These are phyloP conservation scores for Spathaspora jeffriesii DNA, from an alignment of 1,139 yeast genomes.

Conservation along the genomic window DNA sequence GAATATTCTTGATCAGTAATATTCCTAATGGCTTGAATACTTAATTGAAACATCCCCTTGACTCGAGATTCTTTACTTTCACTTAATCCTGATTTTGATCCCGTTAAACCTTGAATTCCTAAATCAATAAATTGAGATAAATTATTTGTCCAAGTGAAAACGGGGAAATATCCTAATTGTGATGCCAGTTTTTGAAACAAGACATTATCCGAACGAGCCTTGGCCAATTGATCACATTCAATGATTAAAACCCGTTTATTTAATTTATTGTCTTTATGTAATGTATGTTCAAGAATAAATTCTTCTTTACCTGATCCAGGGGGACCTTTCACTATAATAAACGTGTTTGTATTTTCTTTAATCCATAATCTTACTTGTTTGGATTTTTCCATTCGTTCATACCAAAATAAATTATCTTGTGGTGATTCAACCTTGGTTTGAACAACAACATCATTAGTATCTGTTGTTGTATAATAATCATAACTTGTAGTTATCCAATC, in stretches of 20 bases:
- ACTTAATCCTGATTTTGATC: conserved; percentile 90
- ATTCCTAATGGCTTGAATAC: conserved; percentile 70
- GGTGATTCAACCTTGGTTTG: not conserved
- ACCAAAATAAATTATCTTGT: conserved; percentile 55
- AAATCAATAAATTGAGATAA: conserved; percentile 80
- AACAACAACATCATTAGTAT: not conserved
- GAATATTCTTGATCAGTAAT: conserved; percentile 54
- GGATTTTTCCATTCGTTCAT: conserved; percentile 67
- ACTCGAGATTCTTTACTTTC: conserved; percentile 85
- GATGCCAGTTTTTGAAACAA: conserved; percentile 69
- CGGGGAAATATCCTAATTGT: conserved; percentile 89
- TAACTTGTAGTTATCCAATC: conserved; percentile 30
- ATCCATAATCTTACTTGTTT: conserved; percentile 77
- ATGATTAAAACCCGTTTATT: conserved; percentile 63
- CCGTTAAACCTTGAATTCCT: conserved; percentile 87
- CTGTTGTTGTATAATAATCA: conserved; percentile 16
- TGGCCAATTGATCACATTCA: conserved; percentile 77
- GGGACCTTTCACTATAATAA: conserved; percentile 89
- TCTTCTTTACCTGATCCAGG: conserved; percentile 92
- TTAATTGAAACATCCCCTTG: conserved; percentile 75
- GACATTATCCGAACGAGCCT: conserved; percentile 71
- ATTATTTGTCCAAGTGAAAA: conserved; percentile 89
- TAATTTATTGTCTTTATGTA: conserved; percentile 41
- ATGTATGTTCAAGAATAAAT: conserved; percentile 69
- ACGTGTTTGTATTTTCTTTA: conserved; percentile 78